Evolutionary conservation across 768 basidiomycete genomes (phyloP).

Genomic region (Suillus plorans): DNA sequence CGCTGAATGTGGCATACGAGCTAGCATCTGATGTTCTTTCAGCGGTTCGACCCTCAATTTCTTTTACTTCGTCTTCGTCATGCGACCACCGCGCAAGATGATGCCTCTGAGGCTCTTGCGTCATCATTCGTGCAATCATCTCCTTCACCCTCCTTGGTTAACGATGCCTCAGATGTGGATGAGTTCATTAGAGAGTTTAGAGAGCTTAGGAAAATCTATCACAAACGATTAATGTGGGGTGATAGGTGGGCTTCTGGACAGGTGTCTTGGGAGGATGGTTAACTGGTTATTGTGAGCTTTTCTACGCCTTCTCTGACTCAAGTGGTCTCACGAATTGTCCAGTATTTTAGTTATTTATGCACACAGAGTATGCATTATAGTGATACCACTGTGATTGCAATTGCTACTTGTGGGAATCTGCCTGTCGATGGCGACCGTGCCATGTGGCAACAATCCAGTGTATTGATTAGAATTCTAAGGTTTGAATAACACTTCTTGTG

Average conservation of each 20-base stretch:
- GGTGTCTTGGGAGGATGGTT: slow-evolving; percentile 78
- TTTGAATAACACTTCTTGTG: not conserved
- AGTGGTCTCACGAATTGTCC: not conserved
- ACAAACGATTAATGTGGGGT: slow-evolving; percentile 89
- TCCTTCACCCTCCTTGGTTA: slow-evolving; percentile 24
- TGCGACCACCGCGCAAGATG: slow-evolving; percentile 88
- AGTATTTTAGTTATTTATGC: not conserved
- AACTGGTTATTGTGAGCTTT: not conserved
- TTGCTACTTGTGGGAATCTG: not conserved
- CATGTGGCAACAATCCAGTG: not conserved
- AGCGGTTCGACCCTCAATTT: slow-evolving; percentile 88
- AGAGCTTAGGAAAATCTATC: slow-evolving; percentile 84
- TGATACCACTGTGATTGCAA: not conserved
- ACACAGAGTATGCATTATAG: not conserved
- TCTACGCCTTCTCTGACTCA: not conserved
- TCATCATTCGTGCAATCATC: slow-evolving; percentile 76
- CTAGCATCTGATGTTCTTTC: slow-evolving; percentile 12
- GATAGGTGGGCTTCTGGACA: slow-evolving; percentile 85
- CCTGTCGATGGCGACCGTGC: too few relatives aligned
- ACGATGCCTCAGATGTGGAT: slow-evolving; percentile 59
- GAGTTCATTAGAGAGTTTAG: slow-evolving; percentile 88
- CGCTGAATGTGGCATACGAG: not conserved
- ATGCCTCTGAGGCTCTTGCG: slow-evolving; percentile 81
- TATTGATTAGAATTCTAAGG: not conserved
- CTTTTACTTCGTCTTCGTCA: slow-evolving; percentile 86